These are phyloP conservation scores for Fraxinus ornus DNA, from an alignment of 305 asterid genomes.

Conservation along the genomic window DNA sequence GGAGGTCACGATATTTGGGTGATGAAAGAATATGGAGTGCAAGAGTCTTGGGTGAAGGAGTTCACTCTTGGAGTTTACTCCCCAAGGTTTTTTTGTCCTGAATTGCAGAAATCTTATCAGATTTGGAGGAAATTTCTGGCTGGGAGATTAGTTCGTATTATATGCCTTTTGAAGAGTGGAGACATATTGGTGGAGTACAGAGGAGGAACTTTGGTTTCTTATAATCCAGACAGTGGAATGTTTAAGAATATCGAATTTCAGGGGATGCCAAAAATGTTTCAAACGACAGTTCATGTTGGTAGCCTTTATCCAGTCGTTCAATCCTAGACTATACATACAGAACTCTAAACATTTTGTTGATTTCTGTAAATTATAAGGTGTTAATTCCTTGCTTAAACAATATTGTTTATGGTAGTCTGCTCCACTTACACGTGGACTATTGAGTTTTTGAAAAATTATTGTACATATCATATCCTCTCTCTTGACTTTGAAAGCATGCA, in stretches of 20 bases:
- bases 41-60: slow-evolving; percentile 43
- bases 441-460: background rate
- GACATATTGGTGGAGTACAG: slow-evolving; percentile 42
- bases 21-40: slow-evolving; percentile 43
- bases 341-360: background rate
- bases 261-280: slow-evolving; percentile 40
- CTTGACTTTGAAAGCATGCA: background rate
- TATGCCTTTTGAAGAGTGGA: slow-evolving; percentile 35
- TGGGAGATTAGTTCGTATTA: slow-evolving; percentile 20
- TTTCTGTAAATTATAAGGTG: background rate
- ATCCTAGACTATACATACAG: background rate
- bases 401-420: background rate
- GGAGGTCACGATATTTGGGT: slow-evolving; percentile 32
- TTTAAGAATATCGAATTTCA: slow-evolving; percentile 23
- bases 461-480: background rate
- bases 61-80: slow-evolving; percentile 26
- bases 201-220: slow-evolving; percentile 40
- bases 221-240: slow-evolving; percentile 13
- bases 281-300: slow-evolving; percentile 42
- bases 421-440: background rate
- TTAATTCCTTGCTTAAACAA: background rate
- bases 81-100: slow-evolving; percentile 17
- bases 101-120: slow-evolving; percentile 15
- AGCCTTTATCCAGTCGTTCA: slow-evolving; percentile 26
- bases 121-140: slow-evolving; percentile 32